Percentiles rank a stretch among this genome's conserved stretches.
Conservation (phyloP, 176 grass and related monocot genomes). For the Oryza glumipatula region DNA sequence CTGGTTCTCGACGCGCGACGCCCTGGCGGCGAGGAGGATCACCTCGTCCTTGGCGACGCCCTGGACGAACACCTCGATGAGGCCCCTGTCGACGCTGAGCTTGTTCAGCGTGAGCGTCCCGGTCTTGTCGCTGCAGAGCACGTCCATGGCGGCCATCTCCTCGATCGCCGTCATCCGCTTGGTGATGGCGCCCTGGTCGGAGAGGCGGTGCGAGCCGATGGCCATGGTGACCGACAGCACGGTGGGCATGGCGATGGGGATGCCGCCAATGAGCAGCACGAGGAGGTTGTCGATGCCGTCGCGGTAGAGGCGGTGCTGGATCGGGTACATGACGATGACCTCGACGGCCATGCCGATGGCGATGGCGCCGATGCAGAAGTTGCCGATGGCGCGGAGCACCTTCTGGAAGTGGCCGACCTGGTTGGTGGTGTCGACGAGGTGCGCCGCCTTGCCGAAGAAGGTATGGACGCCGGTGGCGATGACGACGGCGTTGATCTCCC, state of each 20-base stretch:
- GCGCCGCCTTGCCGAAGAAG: slow-evolving; percentile 97
- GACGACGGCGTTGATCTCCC: slow-evolving; percentile 87
- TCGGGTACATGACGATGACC: slow-evolving; percentile 79
- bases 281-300: slow-evolving; percentile 96
- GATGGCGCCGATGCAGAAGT: slow-evolving; percentile 95
- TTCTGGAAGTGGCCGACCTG: slow-evolving; percentile 94
- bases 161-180: slow-evolving; percentile 98
- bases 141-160: slow-evolving; percentile 93
- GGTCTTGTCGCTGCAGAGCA: slow-evolving; percentile 97
- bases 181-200: slow-evolving; percentile 82
- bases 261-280: slow-evolving; percentile 92
- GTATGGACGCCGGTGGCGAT: slow-evolving; percentile 95
- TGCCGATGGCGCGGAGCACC: slow-evolving; percentile 87
- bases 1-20: slow-evolving; percentile 89
- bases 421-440: slow-evolving; percentile 92
- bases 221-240: slow-evolving; percentile 96
- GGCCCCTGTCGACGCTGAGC: slow-evolving; percentile 70
- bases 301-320: slow-evolving; percentile 85
- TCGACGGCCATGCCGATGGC: slow-evolving; percentile 57
- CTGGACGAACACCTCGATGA: slow-evolving; percentile 70
- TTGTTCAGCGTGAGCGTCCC: slow-evolving; percentile 93
- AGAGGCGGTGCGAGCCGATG: slow-evolving; percentile 79
- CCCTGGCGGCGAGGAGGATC: slow-evolving; percentile 67
- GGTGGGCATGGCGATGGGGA: slow-evolving; percentile 97
- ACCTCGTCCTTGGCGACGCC: slow-evolving; percentile 50